Conservation (phyloP, 306 rosid genomes). For the Prunus fruticosa region DNA sequence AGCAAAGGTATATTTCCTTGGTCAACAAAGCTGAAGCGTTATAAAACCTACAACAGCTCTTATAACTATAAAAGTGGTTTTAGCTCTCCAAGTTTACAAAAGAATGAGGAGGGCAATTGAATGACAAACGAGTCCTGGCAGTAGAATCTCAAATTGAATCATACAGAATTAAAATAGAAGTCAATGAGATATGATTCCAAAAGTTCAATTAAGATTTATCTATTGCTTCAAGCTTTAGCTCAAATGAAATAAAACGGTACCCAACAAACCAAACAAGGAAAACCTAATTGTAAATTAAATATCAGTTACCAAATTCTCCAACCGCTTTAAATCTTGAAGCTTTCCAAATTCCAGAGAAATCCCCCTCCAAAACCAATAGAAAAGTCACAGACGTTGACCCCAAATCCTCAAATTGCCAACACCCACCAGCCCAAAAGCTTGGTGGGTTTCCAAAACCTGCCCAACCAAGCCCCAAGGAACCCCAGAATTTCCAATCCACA, state of each 20-base stretch:
- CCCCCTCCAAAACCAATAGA: no score
- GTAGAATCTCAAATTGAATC: neutral
- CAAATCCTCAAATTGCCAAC: slow-evolving; percentile 13
- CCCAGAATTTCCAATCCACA: slow-evolving; percentile 11
- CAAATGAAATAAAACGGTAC: neutral
- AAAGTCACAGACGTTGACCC: slow-evolving; percentile 3
- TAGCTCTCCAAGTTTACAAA: slow-evolving; percentile 1
- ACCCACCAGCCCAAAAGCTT: slow-evolving; percentile 13
- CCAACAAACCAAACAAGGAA: slow-evolving; percentile 4
- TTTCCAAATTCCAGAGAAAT: slow-evolving; percentile 4
- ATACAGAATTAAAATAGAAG: neutral
- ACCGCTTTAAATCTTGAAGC: slow-evolving; percentile 1
- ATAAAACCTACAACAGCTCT: slow-evolving; percentile 17
- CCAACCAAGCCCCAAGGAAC: slow-evolving; percentile 5
- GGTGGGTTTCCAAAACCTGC: slow-evolving; percentile 10
- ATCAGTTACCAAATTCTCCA: neutral
- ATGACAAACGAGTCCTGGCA: neutral
- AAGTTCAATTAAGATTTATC: slow-evolving; percentile 10
- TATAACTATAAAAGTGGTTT: neutral
- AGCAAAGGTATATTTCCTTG: slow-evolving; percentile 7
- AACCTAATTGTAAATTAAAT: slow-evolving; percentile 9
- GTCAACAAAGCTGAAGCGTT: slow-evolving; percentile 5
- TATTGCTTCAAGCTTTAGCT: neutral
- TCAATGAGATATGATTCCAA: slow-evolving; percentile 5
- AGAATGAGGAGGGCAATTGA: neutral